Conservation (phyloP, 2,329 filamentous ascomycete genomes). For the Ceratocystis diversiconidia region DNA sequence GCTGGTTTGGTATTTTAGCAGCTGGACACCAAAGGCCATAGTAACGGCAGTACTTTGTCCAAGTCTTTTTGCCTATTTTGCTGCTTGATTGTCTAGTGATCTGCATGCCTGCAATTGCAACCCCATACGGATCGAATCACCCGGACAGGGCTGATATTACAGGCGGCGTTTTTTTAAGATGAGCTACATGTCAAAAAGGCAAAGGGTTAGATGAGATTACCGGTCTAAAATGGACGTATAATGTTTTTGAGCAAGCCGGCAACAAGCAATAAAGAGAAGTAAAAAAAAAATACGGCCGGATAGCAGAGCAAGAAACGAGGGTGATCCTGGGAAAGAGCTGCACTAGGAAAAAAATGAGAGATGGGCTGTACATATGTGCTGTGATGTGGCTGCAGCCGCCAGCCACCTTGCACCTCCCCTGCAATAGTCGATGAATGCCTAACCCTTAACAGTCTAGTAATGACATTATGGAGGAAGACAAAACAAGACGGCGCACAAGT, state of each 20-base stretch:
- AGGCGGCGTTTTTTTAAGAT: conserved; percentile 6
- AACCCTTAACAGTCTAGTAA: too few relatives aligned
- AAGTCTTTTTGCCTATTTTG: neutral
- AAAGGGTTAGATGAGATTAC: conserved; percentile 6
- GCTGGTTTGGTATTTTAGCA: neutral
- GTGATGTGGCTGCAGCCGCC: too few relatives aligned
- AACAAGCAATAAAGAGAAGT: neutral
- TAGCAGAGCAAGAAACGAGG: neutral
- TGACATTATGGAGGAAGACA: too few relatives aligned
- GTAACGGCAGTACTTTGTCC: neutral
- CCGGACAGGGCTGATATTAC: conserved; percentile 5
- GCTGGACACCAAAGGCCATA: neutral
- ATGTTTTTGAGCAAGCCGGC: neutral
- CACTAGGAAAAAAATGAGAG: too few relatives aligned
- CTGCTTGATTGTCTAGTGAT: neutral
- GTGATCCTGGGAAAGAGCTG: neutral
- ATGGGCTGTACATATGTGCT: too few relatives aligned
- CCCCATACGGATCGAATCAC: neutral
- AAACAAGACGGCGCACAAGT: too few relatives aligned
- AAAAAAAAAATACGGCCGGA: too few relatives aligned
- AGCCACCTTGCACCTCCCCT: too few relatives aligned
- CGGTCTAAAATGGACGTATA: neutral
- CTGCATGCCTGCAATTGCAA: neutral
- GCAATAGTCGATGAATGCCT: too few relatives aligned
- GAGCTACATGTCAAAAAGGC: conserved; percentile 6